Evolutionary conservation across 1,284 basidiomycete genomes (phyloP).

Genomic region (Austroboletus sp.): DNA sequence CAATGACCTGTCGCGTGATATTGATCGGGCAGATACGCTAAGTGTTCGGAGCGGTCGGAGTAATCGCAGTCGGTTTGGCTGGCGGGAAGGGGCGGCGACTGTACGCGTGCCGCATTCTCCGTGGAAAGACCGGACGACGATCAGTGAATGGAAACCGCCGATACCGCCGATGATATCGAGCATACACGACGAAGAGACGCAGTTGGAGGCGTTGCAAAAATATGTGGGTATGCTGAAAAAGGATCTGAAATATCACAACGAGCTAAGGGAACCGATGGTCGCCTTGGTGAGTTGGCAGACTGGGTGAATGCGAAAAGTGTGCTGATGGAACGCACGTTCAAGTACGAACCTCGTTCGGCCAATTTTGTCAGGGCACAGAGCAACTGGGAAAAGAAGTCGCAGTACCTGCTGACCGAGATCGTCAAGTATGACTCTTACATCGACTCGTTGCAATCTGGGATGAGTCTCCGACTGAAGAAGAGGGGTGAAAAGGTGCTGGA

Average conservation of each 20-base stretch:
- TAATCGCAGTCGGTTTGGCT: constrained; percentile 59
- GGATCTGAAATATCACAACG: constrained; percentile 80
- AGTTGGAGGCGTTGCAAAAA: constrained; percentile 78
- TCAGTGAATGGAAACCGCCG: constrained; percentile 94
- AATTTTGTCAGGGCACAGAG: constrained; percentile 71
- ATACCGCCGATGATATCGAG: constrained; percentile 77
- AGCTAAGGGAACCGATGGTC: constrained; percentile 77
- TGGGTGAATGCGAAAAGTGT: neutral
- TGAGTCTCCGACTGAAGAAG: constrained; percentile 74
- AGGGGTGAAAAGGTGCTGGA: constrained; percentile 83
- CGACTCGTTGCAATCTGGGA: constrained; percentile 76
- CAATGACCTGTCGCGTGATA: constrained; percentile 45
- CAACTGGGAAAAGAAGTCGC: constrained; percentile 91
- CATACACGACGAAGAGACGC: constrained; percentile 84
- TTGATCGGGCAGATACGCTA: constrained; percentile 52
- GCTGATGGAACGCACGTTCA: neutral
- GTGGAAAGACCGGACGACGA: constrained; percentile 68
- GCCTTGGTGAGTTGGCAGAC: constrained; percentile 53
- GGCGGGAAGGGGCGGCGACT: constrained; percentile 57
- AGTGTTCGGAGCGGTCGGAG: constrained; percentile 68
- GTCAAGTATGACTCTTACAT: constrained; percentile 96
- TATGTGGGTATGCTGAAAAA: constrained; percentile 71
- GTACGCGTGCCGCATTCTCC: constrained; percentile 59
- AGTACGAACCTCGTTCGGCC: constrained; percentile 76
- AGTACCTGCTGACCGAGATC: constrained; percentile 83